Evolutionary conservation across 495 filamentous ascomycete species (phyloP).

Genomic region (Penicillium chermesinum): DNA sequence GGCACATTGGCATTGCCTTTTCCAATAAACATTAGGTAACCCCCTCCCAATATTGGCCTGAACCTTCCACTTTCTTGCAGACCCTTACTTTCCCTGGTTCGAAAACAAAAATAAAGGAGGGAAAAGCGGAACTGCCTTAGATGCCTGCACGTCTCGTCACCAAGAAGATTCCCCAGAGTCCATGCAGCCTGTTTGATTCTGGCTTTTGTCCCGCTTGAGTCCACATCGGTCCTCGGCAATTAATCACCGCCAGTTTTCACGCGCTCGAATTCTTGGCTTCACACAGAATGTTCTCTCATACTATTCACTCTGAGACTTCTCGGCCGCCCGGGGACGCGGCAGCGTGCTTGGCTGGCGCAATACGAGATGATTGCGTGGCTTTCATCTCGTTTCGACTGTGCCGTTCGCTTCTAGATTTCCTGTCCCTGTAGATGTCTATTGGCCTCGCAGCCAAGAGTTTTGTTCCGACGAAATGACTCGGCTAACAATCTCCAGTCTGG

Average conservation of each 20-base stretch:
- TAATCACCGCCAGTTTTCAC: neutral
- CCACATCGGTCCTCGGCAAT: neutral
- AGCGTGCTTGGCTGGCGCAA: neutral
- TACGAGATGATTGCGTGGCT: neutral
- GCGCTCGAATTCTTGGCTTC: neutral
- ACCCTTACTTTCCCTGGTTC: neutral
- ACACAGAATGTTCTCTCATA: neutral
- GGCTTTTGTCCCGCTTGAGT: too few relatives aligned
- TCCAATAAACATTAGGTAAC: conserved; percentile 24
- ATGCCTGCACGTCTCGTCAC: neutral
- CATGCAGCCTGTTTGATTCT: too few relatives aligned
- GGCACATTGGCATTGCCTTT: conserved; percentile 1
- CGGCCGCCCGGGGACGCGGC: neutral
- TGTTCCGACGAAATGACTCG: neutral
- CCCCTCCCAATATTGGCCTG: neutral
- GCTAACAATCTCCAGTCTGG: neutral
- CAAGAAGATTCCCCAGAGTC: too few relatives aligned
- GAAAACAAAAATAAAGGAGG: neutral
- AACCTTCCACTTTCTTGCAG: neutral
- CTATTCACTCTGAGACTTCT: conserved; percentile 2
- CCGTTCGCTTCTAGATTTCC: neutral
- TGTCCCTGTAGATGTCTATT: neutral
- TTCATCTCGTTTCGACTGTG: neutral
- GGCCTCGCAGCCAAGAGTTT: neutral
- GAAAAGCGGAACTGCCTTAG: neutral